A percentile compares a stretch with the other conserved stretches of the same genome.
Evolutionary conservation across 129 eudicot species (phyloP).

Genomic region (Lonicera japonica): DNA sequence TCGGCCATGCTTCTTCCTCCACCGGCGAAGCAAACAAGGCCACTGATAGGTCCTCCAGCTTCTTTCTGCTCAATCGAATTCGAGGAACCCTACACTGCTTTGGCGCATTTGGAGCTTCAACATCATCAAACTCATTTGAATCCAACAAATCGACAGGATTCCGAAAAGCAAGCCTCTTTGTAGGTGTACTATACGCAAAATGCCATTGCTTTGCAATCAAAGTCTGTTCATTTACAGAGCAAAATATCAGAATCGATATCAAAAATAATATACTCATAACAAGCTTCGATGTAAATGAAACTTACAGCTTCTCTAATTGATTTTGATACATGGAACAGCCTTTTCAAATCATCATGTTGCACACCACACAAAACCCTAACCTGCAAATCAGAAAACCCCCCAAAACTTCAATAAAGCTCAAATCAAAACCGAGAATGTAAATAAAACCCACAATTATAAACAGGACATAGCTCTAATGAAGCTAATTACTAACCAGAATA

Average conservation of each 20-base stretch:
- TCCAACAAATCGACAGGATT: constrained; percentile 28
- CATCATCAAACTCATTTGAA: constrained; percentile 25
- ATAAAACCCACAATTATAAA: background rate
- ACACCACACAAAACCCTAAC: constrained; percentile 87
- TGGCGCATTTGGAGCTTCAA: constrained; percentile 80
- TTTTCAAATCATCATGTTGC: constrained; percentile 84
- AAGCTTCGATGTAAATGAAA: background rate
- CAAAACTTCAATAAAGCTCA: constrained; percentile 5
- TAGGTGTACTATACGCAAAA: constrained; percentile 74
- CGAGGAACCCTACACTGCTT: constrained; percentile 45
- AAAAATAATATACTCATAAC: no score
- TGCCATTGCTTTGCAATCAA: constrained; percentile 63
- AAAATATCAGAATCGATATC: constrained; percentile 7
- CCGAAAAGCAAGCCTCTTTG: constrained; percentile 46
- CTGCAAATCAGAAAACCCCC: constrained; percentile 37
- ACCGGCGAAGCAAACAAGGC: constrained; percentile 52
- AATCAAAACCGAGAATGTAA: background rate
- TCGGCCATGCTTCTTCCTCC: constrained; percentile 23
- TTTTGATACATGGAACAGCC: constrained; percentile 63
- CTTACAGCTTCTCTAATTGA: constrained; percentile 79
- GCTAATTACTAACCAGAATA: constrained; percentile 45
- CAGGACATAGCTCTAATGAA: background rate
- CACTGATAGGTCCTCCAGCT: constrained; percentile 51
- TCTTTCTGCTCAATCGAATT: constrained; percentile 44
- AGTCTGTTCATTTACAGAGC: constrained; percentile 43